These are phyloP conservation scores for Cylindrodendrum hubeiense DNA, from an alignment of 2,329 filamentous ascomycete species.

Conservation along the genomic window DNA sequence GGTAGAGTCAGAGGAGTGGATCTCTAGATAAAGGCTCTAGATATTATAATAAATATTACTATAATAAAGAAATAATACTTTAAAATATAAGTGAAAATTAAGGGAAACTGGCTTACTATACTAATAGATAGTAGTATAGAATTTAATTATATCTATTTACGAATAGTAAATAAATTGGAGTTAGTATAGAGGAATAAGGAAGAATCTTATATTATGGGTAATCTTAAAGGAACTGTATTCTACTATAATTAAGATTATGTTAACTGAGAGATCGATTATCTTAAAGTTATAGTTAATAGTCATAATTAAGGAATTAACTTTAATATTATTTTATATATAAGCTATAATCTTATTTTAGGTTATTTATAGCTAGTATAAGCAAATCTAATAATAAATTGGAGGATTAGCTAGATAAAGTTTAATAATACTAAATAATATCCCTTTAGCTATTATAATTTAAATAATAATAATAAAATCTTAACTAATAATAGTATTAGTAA, in stretches of 20 bases:
- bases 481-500: not conserved
- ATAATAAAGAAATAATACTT: not conserved
- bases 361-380: not conserved
- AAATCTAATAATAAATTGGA: not conserved
- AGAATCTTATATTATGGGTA: not conserved
- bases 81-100: not conserved
- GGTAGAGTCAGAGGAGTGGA: too few relatives aligned
- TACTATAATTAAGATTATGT: slow-evolving; percentile 1
- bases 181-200: not conserved
- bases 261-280: not conserved
- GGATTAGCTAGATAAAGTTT: not conserved
- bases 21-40: too few relatives aligned
- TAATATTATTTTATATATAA: not conserved
- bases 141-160: not conserved
- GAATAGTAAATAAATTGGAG: not conserved
- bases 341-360: not conserved
- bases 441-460: not conserved
- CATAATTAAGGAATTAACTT: not conserved
- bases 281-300: not conserved
- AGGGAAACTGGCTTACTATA: not conserved
- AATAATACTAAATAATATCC: not conserved
- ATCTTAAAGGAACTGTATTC: not conserved
- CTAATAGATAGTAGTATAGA: not conserved
- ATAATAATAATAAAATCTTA: not conserved
- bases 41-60: too few relatives aligned